Conservation (phyloP, 2,329 filamentous ascomycete species). For the Trichophyton rubrum region DNA sequence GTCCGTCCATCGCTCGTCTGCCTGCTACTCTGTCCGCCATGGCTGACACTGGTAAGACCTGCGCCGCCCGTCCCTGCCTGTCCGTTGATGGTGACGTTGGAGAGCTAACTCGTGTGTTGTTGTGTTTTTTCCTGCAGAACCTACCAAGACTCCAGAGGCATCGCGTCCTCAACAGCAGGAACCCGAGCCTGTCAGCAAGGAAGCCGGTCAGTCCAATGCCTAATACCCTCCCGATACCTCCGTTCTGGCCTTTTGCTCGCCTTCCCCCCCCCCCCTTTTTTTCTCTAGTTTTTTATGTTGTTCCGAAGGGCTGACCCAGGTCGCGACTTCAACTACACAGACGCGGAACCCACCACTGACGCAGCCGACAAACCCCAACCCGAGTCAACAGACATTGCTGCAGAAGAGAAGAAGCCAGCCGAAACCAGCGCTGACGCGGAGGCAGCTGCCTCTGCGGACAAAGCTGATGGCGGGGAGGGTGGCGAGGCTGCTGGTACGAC, state of each 20-base stretch:
- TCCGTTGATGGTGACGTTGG: background rate
- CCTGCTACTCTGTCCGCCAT: conserved; percentile 17
- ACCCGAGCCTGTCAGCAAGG: conserved; percentile 17
- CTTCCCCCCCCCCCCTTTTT: background rate
- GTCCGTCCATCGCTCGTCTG: background rate
- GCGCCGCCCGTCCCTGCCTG: conserved; percentile 13
- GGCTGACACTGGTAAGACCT: conserved; percentile 28
- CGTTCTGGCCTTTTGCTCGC: background rate
- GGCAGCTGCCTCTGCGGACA: conserved; percentile 17
- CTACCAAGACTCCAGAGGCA: conserved; percentile 13
- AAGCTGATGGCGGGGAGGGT: conserved; percentile 15
- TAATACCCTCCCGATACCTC: background rate
- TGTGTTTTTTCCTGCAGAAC: conserved; percentile 13
- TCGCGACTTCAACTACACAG: conserved; percentile 6
- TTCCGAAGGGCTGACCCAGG: background rate
- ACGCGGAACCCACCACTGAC: conserved; percentile 15
- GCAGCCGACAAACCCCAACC: conserved; percentile 20
- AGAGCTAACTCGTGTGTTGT: conserved; percentile 11
- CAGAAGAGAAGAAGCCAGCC: conserved; percentile 19
- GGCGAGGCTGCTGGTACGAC: conserved; percentile 17
- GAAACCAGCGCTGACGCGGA: conserved; percentile 16
- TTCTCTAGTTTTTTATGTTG: background rate
- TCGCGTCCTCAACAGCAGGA: conserved; percentile 16
- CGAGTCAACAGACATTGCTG: conserved; percentile 6
- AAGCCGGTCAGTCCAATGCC: conserved; percentile 22